A percentile compares a stretch with the other conserved stretches of the same genome.
Evolutionary conservation across 1,284 basidiomycete species (phyloP).

Genomic region (Ceratobasidium sp.): DNA sequence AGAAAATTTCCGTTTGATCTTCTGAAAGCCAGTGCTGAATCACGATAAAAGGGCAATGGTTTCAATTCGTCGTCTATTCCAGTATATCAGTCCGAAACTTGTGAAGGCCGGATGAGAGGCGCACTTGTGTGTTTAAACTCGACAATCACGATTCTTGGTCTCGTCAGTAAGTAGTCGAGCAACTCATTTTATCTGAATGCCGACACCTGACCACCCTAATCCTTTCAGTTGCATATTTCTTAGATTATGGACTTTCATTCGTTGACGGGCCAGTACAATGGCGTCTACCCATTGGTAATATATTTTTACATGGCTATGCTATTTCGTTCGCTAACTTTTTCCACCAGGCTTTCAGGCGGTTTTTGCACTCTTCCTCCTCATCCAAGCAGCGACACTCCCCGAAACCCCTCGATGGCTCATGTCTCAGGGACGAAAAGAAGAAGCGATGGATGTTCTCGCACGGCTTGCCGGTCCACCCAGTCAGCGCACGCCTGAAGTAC

Average conservation of each 20-base stretch:
- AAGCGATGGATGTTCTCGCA: constrained; percentile 47
- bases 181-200: neutral
- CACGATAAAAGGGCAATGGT: constrained; percentile 16
- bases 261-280: constrained; percentile 34
- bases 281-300: constrained; percentile 27
- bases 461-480: constrained; percentile 24
- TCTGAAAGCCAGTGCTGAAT: neutral
- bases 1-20: neutral
- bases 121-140: constrained; percentile 34
- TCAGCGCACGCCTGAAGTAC: constrained; percentile 28
- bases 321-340: neutral
- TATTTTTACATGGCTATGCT: neutral
- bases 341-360: constrained; percentile 56
- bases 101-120: constrained; percentile 38
- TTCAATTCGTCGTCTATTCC: constrained; percentile 40
- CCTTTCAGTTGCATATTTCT: constrained; percentile 27
- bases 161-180: constrained; percentile 29
- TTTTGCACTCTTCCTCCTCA: constrained; percentile 57
- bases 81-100: constrained; percentile 38
- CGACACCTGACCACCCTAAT: neutral
- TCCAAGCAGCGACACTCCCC: constrained; percentile 51
- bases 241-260: constrained; percentile 33
- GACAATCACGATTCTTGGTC: constrained; percentile 26
- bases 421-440: constrained; percentile 51
- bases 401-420: constrained; percentile 56